A percentile compares a stretch with the other conserved stretches of the same genome.
phyloP scores from a whole-genome alignment of 768 basidiomycete species.

The Dioszegia hungarica region DNA sequence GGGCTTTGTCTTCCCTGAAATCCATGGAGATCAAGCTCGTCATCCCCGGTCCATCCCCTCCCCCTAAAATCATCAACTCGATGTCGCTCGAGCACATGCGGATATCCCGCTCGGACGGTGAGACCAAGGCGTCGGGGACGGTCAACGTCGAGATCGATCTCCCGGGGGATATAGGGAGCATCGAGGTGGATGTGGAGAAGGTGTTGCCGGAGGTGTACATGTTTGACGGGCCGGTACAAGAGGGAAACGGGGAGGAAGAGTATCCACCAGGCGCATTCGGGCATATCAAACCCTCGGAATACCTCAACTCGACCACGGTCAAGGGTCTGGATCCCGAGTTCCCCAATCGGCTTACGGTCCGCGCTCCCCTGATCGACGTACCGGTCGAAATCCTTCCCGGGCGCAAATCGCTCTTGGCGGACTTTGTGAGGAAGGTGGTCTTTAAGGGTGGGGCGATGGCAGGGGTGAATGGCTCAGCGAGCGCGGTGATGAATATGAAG shows the following conservation, averaged over 20 bases:
- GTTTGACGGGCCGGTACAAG: conserved; percentile 36
- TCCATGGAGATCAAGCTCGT: conserved; percentile 24
- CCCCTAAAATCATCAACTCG: conserved; percentile 39
- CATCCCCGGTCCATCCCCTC: conserved; percentile 42
- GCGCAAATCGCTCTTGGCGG: conserved; percentile 45
- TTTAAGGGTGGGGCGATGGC: conserved; percentile 49
- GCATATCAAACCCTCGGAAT: conserved; percentile 59
- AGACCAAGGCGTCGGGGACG: conserved; percentile 40
- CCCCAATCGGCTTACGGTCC: conserved; percentile 30
- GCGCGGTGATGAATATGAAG: conserved; percentile 36
- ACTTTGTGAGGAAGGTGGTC: conserved; percentile 47
- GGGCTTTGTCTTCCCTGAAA: conserved; percentile 32
- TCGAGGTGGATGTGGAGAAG: conserved; percentile 57
- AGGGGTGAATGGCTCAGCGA: conserved; percentile 43
- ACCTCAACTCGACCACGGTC: conserved; percentile 51
- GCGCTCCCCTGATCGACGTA: conserved; percentile 39
- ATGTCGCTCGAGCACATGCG: conserved; percentile 47
- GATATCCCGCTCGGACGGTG: conserved; percentile 37
- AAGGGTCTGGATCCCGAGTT: conserved; percentile 12
- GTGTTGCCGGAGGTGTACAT: conserved; percentile 50
- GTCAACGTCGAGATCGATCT: conserved; percentile 50
- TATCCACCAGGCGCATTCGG: conserved; percentile 45
- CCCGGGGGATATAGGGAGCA: conserved; percentile 64
- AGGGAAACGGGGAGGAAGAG: conserved; percentile 52
- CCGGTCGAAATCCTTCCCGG: conserved; percentile 57